phyloP scores from a whole-genome alignment of 768 basidiomycete species.

The Russula abietina region DNA sequence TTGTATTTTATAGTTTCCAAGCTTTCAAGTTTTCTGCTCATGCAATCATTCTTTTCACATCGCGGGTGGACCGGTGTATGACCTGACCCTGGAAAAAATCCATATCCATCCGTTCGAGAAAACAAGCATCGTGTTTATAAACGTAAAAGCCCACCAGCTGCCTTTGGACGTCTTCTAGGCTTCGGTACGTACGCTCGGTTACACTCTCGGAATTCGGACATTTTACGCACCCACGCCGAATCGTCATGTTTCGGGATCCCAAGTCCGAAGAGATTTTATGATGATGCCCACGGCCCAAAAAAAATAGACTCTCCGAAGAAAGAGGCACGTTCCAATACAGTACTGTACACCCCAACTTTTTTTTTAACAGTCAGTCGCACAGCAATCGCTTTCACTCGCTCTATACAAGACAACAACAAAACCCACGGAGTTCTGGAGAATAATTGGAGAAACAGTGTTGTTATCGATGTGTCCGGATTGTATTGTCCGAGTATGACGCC shows the following conservation, averaged over 20 bases:
- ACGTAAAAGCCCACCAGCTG: slow-evolving; percentile 6
- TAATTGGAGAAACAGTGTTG: not conserved
- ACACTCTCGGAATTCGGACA: too few relatives aligned
- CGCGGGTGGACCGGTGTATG: too few relatives aligned
- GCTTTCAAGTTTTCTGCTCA: not conserved
- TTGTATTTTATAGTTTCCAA: not conserved
- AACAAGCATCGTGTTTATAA: slow-evolving; percentile 8
- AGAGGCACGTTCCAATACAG: not conserved
- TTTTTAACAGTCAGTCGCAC: too few relatives aligned
- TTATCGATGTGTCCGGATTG: not conserved
- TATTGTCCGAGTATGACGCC: not conserved
- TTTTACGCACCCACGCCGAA: not conserved
- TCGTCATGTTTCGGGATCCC: not conserved
- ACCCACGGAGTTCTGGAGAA: not conserved
- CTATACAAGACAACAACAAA: not conserved
- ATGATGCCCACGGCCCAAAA: not conserved
- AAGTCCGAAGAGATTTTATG: not conserved
- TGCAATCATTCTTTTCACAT: too few relatives aligned
- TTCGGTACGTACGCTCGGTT: too few relatives aligned
- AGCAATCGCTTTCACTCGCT: not conserved
- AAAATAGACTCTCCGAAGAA: not conserved
- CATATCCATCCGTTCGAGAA: slow-evolving; percentile 12
- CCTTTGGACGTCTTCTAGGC: too few relatives aligned
- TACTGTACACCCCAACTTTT: not conserved
- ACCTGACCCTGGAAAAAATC: too few relatives aligned